phyloP scores from a whole-genome alignment of 495 filamentous ascomycete species.

The Bathelium albidoporum region DNA sequence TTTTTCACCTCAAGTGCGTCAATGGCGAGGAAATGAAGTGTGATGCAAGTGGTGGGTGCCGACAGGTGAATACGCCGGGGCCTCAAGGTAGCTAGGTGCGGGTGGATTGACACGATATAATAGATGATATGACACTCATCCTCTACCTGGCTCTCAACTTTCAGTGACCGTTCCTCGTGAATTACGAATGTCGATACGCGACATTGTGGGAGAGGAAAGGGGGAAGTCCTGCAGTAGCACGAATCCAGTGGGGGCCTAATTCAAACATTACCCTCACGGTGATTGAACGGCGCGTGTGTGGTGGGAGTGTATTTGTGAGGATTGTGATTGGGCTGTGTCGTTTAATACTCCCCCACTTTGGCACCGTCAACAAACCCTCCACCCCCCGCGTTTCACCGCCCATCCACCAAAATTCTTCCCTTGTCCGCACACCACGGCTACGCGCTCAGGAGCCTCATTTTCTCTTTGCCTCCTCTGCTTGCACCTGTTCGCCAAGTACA shows the following conservation, averaged over 20 bases:
- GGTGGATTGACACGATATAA: neutral
- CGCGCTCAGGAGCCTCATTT: neutral
- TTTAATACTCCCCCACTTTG: neutral
- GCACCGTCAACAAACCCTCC: neutral
- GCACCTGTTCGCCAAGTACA: neutral
- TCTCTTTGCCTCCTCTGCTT: neutral
- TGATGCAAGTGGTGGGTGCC: no score
- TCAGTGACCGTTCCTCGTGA: neutral
- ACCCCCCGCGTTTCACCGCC: slow-evolving; percentile 1
- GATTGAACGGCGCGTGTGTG: no score
- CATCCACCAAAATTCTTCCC: neutral
- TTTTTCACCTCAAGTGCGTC: neutral
- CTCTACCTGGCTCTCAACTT: neutral
- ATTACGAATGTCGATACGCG: no score
- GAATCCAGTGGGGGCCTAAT: no score
- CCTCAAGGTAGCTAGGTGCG: neutral
- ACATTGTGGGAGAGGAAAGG: no score
- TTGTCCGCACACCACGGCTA: neutral
- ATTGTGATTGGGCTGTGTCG: neutral
- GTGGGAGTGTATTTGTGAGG: neutral
- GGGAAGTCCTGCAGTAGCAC: no score
- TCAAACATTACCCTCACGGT: no score
- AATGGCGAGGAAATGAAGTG: neutral
- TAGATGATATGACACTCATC: slow-evolving; percentile 4
- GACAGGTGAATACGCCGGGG: no score